These are phyloP conservation scores for Malassezia yamatoensis DNA, from an alignment of 1,284 basidiomycete species.

Conservation along the genomic window DNA sequence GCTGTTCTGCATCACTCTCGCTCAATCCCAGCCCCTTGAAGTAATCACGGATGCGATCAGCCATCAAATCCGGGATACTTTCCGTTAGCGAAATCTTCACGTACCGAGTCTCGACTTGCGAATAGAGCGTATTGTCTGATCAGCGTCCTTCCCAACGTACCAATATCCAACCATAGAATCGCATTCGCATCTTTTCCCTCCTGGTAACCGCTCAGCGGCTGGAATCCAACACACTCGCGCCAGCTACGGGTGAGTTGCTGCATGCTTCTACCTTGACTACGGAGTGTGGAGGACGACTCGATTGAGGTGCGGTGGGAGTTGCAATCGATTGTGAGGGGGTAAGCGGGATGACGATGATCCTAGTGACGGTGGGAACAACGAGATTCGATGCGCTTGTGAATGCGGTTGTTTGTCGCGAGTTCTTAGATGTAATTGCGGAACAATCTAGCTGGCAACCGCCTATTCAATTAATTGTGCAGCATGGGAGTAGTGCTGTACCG, in stretches of 20 bases:
- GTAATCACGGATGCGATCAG: slow-evolving; percentile 68
- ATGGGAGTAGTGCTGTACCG: neutral
- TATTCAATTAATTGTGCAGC: slow-evolving; percentile 1
- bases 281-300: neutral
- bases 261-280: no score
- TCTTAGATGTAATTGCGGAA: neutral
- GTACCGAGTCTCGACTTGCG: slow-evolving; percentile 21
- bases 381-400: slow-evolving; percentile 32
- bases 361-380: slow-evolving; percentile 37
- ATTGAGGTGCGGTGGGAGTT: neutral
- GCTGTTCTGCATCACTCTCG: slow-evolving; percentile 60
- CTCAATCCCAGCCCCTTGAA: slow-evolving; percentile 62
- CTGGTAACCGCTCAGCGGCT: slow-evolving; percentile 12
- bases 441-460: neutral
- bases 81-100: neutral
- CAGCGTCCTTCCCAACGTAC: slow-evolving; percentile 8
- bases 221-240: slow-evolving; percentile 20
- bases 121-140: slow-evolving; percentile 67
- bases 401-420: slow-evolving; percentile 17
- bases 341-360: slow-evolving; percentile 6
- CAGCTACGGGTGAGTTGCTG: neutral
- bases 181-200: slow-evolving; percentile 19
- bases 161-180: slow-evolving; percentile 69
- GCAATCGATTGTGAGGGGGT: neutral
- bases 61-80: slow-evolving; percentile 66